Base-by-base conservation (phyloP, 1,284 basidiomycete genomes). In the Cryptococcus sp. region DNA sequence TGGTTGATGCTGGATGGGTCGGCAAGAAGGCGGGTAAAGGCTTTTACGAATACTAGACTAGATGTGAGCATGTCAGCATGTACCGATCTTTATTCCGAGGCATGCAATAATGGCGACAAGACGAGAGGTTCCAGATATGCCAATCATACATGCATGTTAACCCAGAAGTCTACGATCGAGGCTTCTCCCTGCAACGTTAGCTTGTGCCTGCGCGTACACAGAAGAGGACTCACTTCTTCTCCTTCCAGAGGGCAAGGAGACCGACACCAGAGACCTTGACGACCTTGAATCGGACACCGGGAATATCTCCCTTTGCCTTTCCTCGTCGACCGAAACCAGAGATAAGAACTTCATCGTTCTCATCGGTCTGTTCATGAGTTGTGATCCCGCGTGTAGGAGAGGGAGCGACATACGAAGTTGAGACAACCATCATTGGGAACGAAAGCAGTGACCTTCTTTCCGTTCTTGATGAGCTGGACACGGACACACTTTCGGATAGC, bases 401-500 rank as follows among this genome's bases (percentile, higher is more conserved):
- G 85, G 74, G 92, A 94, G 85, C 96, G 96, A 59, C 54, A 48
- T 46, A 58, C 55, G 34, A 94, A 96, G 86, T 97, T 97, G 67
- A 98, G 80, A 82, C 93, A 97, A 84, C 96, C 96, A 76, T 98
- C 96, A 78, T 98, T 98, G 64, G 82, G 82, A 45, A 83, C 83
- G 82, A 85, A 94, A 70, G 91, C 91, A 58, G 91, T 93, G 74
- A 93, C 91, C 80, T 98, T 98, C 88, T 98, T 98, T 72, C 96
- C 96, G 82, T 99, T 99, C 85, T 99, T 98, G 80, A 99, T 98
- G 71, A 99, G 84, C 76, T 99, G 96, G 59, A 98, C 96, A 82
- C 96, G 91, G 66, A 99, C 96, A 83, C 96, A 98, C 80, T 99
- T 99, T 79, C 96, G 91, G 78, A 98, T 98, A 77, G 96, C 96